A percentile compares a stretch with the other conserved stretches of the same genome.
These are phyloP conservation scores for Epichloe elymi DNA, from an alignment of 2,329 filamentous ascomycete species.

Conservation along the genomic window DNA sequence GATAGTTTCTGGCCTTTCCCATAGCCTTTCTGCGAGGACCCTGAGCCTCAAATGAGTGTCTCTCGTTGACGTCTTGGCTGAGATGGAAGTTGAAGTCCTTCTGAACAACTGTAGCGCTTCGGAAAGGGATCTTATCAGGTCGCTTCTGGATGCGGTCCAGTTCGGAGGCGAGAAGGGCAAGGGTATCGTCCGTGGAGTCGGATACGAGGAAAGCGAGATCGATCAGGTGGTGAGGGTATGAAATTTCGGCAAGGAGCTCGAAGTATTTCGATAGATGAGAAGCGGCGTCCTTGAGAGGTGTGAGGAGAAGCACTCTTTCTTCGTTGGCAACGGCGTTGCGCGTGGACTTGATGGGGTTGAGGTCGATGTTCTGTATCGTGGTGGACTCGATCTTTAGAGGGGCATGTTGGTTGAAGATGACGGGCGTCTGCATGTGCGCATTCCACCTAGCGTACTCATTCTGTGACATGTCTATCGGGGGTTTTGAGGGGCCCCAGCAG, in stretches of 20 bases:
- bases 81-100: constrained; percentile 75
- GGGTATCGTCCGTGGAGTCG: constrained; percentile 81
- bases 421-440: constrained; percentile 76
- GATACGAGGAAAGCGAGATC: constrained; percentile 91
- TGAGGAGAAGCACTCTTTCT: constrained; percentile 83
- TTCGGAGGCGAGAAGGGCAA: constrained; percentile 74
- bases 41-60: constrained; percentile 78
- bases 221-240: constrained; percentile 90
- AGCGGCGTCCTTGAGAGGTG: constrained; percentile 81
- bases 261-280: constrained; percentile 79
- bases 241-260: constrained; percentile 76
- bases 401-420: constrained; percentile 91
- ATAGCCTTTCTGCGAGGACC: constrained; percentile 82
- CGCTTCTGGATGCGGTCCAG: constrained; percentile 77
- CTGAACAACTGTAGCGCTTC: constrained; percentile 70
- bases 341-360: constrained; percentile 76
- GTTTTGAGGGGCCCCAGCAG: constrained; percentile 88
- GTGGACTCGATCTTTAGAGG: constrained; percentile 72
- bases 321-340: constrained; percentile 64
- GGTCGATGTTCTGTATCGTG: constrained; percentile 66
- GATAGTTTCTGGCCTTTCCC: constrained; percentile 82
- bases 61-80: constrained; percentile 68
- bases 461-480: constrained; percentile 88
- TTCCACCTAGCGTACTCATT: constrained; percentile 90
- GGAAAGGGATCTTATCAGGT: constrained; percentile 69